A percentile compares a stretch with the other conserved stretches of the same genome.
Evolutionary conservation across 192 early-diverging fungal species (phyloP).

Genomic region (Umbelopsis isabellina): DNA sequence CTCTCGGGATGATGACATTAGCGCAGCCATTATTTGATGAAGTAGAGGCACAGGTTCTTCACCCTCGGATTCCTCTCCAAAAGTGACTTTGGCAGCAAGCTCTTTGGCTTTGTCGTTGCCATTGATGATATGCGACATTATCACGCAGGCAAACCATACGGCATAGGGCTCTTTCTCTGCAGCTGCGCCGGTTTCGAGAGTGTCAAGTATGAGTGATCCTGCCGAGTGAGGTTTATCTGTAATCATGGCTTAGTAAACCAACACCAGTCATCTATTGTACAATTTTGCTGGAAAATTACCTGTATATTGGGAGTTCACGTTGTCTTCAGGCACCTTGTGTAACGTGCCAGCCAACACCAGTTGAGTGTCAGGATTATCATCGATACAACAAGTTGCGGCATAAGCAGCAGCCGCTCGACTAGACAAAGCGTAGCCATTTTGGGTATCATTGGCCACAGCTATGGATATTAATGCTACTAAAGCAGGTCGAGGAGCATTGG

Average conservation of each 20-base stretch:
- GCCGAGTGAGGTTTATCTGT: conserved; percentile 77
- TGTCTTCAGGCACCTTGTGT: conserved; percentile 76
- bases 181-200: conserved; percentile 78
- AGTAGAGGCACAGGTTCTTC: conserved; percentile 87
- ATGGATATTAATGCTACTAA: conserved; percentile 81
- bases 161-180: conserved; percentile 78
- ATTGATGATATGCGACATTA: conserved; percentile 79
- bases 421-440: conserved; percentile 61
- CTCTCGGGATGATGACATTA: conserved; percentile 70
- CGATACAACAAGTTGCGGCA: conserved; percentile 77
- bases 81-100: conserved; percentile 70
- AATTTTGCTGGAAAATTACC: conserved; percentile 41
- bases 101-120: conserved; percentile 79
- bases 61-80: conserved; percentile 78
- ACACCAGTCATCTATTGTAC: neutral
- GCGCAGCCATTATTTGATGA: conserved; percentile 80
- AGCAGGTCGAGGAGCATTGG: conserved; percentile 72
- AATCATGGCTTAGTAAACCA: conserved; percentile 1
- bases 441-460: conserved; percentile 64
- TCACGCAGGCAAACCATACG: conserved; percentile 85
- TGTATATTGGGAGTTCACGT: conserved; percentile 53
- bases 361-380: conserved; percentile 88
- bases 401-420: conserved; percentile 85
- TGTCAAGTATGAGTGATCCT: conserved; percentile 84
- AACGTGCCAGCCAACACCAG: conserved; percentile 86